Evolutionary conservation across 257 asterid genomes (phyloP).

Genomic region (Ophiorrhiza pumila): DNA sequence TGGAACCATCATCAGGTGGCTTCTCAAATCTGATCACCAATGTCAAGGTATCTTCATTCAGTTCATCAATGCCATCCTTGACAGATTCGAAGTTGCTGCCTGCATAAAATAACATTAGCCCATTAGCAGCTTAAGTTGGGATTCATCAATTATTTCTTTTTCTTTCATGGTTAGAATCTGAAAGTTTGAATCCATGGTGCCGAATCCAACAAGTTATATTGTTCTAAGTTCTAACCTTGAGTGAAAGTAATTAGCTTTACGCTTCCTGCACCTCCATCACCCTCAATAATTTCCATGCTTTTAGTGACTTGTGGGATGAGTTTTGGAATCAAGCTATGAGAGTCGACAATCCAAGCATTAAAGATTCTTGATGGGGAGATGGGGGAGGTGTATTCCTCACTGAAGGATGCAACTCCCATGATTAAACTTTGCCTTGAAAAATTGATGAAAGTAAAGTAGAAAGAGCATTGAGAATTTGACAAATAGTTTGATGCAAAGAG

Average conservation of each 20-base stretch:
- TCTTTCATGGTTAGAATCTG: not conserved
- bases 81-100: constrained; percentile 23
- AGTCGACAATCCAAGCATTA: constrained; percentile 30
- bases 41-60: constrained; percentile 17
- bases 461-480: not conserved
- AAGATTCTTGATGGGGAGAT: constrained; percentile 28
- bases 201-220: too few relatives aligned
- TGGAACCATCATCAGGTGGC: constrained; percentile 25
- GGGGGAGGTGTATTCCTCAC: constrained; percentile 19
- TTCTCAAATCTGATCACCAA: constrained; percentile 26
- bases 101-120: constrained; percentile 2
- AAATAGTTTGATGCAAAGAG: not conserved
- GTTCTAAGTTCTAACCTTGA: constrained; percentile 21
- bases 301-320: constrained; percentile 25
- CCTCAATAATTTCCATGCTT: constrained; percentile 23
- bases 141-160: not conserved
- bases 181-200: not conserved
- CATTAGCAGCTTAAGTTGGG: not conserved
- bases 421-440: not conserved
- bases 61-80: constrained; percentile 25
- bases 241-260: constrained; percentile 21
- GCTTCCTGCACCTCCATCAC: constrained; percentile 31
- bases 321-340: constrained; percentile 32
- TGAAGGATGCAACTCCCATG: constrained; percentile 25
- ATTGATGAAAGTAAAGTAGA: not conserved